Evolutionary conservation across 129 eudicot species (phyloP), one percentile per base, ranked within the genome.

Genomic region (Rutidosis leptorrhynchoides): DNA sequence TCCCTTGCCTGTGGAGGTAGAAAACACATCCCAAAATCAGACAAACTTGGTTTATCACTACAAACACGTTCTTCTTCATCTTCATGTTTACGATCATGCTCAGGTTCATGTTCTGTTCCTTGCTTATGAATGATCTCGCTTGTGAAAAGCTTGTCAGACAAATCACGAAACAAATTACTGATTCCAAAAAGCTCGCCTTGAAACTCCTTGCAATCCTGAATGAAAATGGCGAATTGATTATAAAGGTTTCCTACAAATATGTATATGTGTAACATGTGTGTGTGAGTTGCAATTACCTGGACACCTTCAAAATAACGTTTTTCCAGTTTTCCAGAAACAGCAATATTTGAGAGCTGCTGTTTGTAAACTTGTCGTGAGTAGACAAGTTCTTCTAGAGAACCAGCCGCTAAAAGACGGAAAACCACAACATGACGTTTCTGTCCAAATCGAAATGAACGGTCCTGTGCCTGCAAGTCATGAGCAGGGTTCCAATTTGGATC

Each of bases 401-500:
- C 96, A 45, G 98, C 98, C 6, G 91, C 93, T 68, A 92, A 89
- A 76, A 92, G 84, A 71, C 98, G 87, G 72, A 92, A 92, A 65
- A 88, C 98, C 56, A 83, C 78, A 53, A 92, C 98, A 74, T 88
- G 98, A 67, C 96, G 80, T 76, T 85, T 92, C 72, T 92, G 98
- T 32, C 98, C 98, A 77, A 85, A 92, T 43, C 98, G 83, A 55
- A 92, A 92, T 23, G 98, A 92, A 60, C 98, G 70, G 78, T 92
- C 98, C 67, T 88, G 98, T 6, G 98, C 96, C 72, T 92, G 97
- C 76, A 92, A 73, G 68, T 92, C 98, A 72, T 92, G 96, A 23
- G 98, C 90, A 3, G 98, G 98, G 48, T 92, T 92, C 98, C 98
- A 92, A 62, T 88, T 92, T 59, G 98, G 98, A 66, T 92, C 95